phyloP scores from a whole-genome alignment of 2,329 filamentous ascomycete genomes.

The Colletotrichum euphorbiae region DNA sequence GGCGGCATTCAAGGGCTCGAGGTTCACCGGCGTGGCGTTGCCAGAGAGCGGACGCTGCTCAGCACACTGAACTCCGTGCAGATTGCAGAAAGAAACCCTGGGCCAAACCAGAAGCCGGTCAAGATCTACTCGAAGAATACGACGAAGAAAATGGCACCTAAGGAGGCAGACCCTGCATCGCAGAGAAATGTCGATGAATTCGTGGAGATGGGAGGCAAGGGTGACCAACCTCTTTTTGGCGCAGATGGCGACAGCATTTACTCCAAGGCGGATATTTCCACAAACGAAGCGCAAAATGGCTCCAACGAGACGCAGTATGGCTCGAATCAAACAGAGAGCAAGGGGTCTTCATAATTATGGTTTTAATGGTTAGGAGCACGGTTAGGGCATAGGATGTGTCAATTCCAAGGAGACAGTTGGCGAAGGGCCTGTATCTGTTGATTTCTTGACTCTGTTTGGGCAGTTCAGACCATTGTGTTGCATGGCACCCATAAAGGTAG shows the following conservation, averaged over 20 bases:
- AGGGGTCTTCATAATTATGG: slow-evolving; percentile 35
- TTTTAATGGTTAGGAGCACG: slow-evolving; percentile 16
- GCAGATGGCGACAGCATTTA: slow-evolving; percentile 69
- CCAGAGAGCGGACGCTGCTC: slow-evolving; percentile 86
- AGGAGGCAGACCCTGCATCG: slow-evolving; percentile 75
- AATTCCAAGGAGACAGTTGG: not conserved
- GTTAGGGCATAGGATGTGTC: not conserved
- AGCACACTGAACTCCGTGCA: slow-evolving; percentile 82
- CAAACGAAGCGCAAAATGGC: slow-evolving; percentile 44
- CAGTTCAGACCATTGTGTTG: not conserved
- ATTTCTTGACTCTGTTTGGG: not conserved
- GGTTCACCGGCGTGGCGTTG: slow-evolving; percentile 83
- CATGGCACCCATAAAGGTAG: not conserved
- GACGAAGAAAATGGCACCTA: slow-evolving; percentile 51
- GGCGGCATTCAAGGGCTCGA: slow-evolving; percentile 86
- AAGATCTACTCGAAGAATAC: slow-evolving; percentile 82
- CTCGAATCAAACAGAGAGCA: slow-evolving; percentile 15
- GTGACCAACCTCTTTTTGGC: slow-evolving; percentile 82
- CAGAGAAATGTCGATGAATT: slow-evolving; percentile 80
- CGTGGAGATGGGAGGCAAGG: slow-evolving; percentile 85
- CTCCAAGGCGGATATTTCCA: slow-evolving; percentile 52
- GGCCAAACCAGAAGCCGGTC: slow-evolving; percentile 63
- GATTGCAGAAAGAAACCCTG: slow-evolving; percentile 60
- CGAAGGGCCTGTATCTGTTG: not conserved
- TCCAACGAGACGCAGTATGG: slow-evolving; percentile 45